phyloP scores from a whole-genome alignment of 331 rosid genomes.

The Phaseolus coccineus region DNA sequence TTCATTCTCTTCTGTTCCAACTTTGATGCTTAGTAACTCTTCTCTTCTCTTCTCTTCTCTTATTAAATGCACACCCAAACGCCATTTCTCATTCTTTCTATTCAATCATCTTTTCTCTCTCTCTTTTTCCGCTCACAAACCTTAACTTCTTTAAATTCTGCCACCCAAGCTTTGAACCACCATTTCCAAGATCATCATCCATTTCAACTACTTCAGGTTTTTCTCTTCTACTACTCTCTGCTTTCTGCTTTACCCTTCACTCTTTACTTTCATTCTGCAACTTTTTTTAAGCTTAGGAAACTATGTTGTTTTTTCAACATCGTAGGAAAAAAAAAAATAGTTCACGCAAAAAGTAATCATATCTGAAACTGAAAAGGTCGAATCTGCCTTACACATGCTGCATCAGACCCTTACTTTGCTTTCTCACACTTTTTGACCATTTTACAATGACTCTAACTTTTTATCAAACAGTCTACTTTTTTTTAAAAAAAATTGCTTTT shows the following conservation, averaged over 20 bases:
- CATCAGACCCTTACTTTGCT: constrained; percentile 1
- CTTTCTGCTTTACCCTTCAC: background rate
- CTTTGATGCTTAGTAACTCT: background rate
- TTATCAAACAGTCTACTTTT: background rate
- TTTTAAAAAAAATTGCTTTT: background rate
- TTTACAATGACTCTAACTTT: constrained; percentile 30
- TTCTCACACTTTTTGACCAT: constrained; percentile 43
- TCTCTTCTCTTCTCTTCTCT: background rate
- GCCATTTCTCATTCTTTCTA: constrained; percentile 33
- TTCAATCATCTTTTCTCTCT: constrained; percentile 4
- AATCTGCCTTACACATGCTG: constrained; percentile 35
- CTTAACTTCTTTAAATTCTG: constrained; percentile 1
- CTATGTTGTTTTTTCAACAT: background rate
- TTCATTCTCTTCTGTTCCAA: background rate
- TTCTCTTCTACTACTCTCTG: background rate
- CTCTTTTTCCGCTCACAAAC: background rate
- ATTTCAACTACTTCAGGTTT: constrained; percentile 28
- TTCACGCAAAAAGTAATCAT: background rate
- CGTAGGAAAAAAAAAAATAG: background rate
- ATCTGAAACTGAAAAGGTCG: background rate
- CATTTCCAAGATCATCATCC: background rate
- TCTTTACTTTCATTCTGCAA: background rate
- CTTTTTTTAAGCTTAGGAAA: background rate
- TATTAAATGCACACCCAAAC: constrained; percentile 46
- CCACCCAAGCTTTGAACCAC: constrained; percentile 8